Evolutionary conservation across 805 yeast species (phyloP).

Genomic region (Zygoascus tannicola): DNA sequence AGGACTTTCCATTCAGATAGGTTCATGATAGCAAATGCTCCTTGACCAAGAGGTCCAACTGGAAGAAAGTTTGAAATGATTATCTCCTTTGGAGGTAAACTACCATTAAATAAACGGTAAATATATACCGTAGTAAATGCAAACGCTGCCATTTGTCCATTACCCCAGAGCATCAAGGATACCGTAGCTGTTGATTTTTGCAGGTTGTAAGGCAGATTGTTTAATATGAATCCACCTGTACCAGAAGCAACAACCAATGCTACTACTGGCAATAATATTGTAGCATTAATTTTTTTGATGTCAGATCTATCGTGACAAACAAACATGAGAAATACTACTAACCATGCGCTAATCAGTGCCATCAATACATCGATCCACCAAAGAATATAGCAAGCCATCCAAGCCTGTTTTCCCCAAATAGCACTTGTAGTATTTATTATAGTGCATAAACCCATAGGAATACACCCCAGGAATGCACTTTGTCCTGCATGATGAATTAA

Average conservation of each 20-base stretch:
- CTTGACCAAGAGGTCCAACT: slow-evolving; percentile 81
- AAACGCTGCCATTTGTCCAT: slow-evolving; percentile 55
- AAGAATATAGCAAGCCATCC: slow-evolving; percentile 48
- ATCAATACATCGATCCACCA: slow-evolving; percentile 65
- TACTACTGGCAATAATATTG: slow-evolving; percentile 66
- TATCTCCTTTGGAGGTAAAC: slow-evolving; percentile 46
- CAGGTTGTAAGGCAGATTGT: slow-evolving; percentile 36
- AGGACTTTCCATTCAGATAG: slow-evolving; percentile 34
- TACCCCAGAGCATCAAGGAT: slow-evolving; percentile 54
- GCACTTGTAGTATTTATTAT: slow-evolving; percentile 47
- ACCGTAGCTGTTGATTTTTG: slow-evolving; percentile 46
- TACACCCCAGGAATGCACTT: slow-evolving; percentile 65
- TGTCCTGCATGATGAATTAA: slow-evolving; percentile 35
- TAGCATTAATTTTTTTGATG: slow-evolving; percentile 39
- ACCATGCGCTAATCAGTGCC: slow-evolving; percentile 53
- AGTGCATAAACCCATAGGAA: slow-evolving; percentile 71
- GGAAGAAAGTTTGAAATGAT: slow-evolving; percentile 64
- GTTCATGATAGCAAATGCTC: slow-evolving; percentile 55
- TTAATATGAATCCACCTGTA: slow-evolving; percentile 49
- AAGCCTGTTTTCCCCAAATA: slow-evolving; percentile 33
- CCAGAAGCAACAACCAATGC: slow-evolving; percentile 70
- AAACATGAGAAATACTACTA: slow-evolving; percentile 45
- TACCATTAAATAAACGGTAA: slow-evolving; percentile 48
- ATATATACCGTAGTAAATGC: slow-evolving; percentile 48
- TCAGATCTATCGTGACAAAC: slow-evolving; percentile 28